These are phyloP conservation scores for Mycena olivaceomarginata DNA, from an alignment of 768 basidiomycete species.

Conservation along the genomic window DNA sequence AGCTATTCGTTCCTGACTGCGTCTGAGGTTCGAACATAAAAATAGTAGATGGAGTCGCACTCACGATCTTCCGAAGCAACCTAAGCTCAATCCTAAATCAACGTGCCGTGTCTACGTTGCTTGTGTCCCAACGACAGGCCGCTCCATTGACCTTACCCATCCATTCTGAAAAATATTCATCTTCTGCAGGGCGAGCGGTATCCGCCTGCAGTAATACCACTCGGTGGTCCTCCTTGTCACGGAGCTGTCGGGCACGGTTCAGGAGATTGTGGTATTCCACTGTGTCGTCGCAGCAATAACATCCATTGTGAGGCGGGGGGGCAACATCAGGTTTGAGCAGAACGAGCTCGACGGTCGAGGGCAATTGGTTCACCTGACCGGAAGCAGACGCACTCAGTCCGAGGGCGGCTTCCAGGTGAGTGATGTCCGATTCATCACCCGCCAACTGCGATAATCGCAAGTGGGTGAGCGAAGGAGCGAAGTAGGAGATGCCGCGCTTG, in stretches of 20 bases:
- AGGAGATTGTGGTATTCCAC: not conserved
- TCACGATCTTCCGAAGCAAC: too few relatives aligned
- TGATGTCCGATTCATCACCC: not conserved
- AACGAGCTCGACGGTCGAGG: conserved; percentile 18
- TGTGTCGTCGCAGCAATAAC: conserved; percentile 1
- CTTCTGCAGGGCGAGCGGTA: not conserved
- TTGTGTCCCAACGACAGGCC: conserved; percentile 25
- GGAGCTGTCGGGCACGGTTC: too few relatives aligned
- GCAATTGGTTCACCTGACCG: not conserved
- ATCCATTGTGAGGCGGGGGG: not conserved
- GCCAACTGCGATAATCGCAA: conserved; percentile 41
- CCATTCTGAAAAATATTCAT: conserved; percentile 31
- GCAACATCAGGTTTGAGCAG: conserved; percentile 20
- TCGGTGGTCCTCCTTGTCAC: conserved; percentile 14
- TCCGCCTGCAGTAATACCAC: conserved; percentile 17
- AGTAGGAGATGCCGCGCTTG: conserved; percentile 45
- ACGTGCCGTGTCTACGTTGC: not conserved
- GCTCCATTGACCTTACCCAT: conserved; percentile 23
- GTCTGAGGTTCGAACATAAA: too few relatives aligned
- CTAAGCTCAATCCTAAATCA: too few relatives aligned
- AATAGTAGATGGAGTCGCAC: too few relatives aligned
- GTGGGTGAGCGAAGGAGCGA: conserved; percentile 46
- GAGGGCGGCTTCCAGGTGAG: not conserved
- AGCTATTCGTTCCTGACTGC: too few relatives aligned
- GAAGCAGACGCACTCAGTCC: not conserved